These are phyloP conservation scores for Lyophyllum atratum DNA, from an alignment of 768 basidiomycete species.

Conservation along the genomic window DNA sequence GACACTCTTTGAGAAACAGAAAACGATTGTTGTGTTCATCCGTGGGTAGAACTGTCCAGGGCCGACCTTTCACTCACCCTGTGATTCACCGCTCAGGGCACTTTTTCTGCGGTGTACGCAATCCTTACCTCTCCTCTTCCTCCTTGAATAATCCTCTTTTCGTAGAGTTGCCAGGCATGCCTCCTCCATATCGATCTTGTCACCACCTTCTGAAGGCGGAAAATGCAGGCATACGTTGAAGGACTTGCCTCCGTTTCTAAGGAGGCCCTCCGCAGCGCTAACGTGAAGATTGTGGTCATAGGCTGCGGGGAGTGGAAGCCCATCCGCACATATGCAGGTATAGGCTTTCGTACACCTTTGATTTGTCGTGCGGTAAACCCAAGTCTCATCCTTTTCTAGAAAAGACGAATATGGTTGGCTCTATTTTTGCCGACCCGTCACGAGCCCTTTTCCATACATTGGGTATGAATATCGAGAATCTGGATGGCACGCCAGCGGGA, in stretches of 20 bases:
- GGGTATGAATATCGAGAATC: slow-evolving; percentile 57
- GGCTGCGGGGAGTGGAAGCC: slow-evolving; percentile 62
- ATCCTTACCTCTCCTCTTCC: background rate
- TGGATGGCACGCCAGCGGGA: slow-evolving; percentile 45
- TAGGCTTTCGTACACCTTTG: background rate
- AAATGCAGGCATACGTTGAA: slow-evolving; percentile 46
- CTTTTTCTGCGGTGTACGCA: slow-evolving; percentile 64
- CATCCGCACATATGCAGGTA: slow-evolving; percentile 52
- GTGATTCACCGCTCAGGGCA: slow-evolving; percentile 43
- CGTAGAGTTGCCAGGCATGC: slow-evolving; percentile 45
- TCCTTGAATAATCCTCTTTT: background rate
- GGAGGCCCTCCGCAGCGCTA: slow-evolving; percentile 40
- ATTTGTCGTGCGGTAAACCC: background rate
- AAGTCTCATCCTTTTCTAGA: slow-evolving; percentile 32
- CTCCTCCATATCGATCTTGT: background rate
- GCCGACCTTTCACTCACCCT: background rate
- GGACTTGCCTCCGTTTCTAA: slow-evolving; percentile 44
- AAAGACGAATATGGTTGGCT: slow-evolving; percentile 42
- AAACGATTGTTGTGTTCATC: slow-evolving; percentile 65
- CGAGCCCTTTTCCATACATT: slow-evolving; percentile 59
- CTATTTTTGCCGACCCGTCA: slow-evolving; percentile 67
- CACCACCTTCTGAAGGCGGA: background rate
- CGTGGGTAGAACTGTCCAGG: slow-evolving; percentile 37
- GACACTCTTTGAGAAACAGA: slow-evolving; percentile 46
- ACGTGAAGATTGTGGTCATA: slow-evolving; percentile 46